Evolutionary conservation across 208 protist genomes (phyloP), one percentile per base, ranked within the genome.

Genomic region (Trypanosoma conorhini): DNA sequence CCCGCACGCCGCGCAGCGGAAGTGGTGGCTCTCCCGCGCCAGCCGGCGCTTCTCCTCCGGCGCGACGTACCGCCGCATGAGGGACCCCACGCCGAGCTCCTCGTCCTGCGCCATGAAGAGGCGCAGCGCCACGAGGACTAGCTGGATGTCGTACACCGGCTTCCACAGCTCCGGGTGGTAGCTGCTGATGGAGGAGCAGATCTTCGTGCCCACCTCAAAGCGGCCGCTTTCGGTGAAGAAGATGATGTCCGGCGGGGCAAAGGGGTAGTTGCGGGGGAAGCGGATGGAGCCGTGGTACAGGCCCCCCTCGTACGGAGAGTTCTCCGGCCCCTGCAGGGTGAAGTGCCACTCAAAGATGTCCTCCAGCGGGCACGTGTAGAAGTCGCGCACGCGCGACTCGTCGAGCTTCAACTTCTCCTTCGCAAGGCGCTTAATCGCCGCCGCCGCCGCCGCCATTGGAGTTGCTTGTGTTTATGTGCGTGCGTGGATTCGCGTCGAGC

Each of bases 271-370:
- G 63, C 65, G 67, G n/a, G 90, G 79, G 60, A 97, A 92, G 28
- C 83, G 56, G 15, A 97, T 76, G 4, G 66, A 74, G 15, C 93
- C 93, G 74, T 97, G 92, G 79, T 98, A 98, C 33, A 96, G 33
- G 28, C 93, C 95, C 0, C 92, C 68, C 21, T 80, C 73, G 63
- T 90, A 98, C 2, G 72, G 77, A 0, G 76, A 77, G 17, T 74
- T 70, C 3, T 35, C 59, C 0, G 98, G 96, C 1, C 98, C 98
- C 15, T 85, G 86, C 0, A 99, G 77, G 19, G 97, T 99, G 78
- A 99, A 99, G 82, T 99, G 98, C 98, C 98, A 99, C 54, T 98
- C 97, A 66, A 99, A 99, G 24, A 99, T 88, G 81, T 99, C 98
- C 17, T 97, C 70, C 51, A 92, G 77, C 8, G 89, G 87, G 1